Percentiles rank a stretch among this genome's conserved stretches.
These are phyloP conservation scores for Lachancea lanzarotensis DNA, from an alignment of 805 yeast species.

Conservation along the genomic window DNA sequence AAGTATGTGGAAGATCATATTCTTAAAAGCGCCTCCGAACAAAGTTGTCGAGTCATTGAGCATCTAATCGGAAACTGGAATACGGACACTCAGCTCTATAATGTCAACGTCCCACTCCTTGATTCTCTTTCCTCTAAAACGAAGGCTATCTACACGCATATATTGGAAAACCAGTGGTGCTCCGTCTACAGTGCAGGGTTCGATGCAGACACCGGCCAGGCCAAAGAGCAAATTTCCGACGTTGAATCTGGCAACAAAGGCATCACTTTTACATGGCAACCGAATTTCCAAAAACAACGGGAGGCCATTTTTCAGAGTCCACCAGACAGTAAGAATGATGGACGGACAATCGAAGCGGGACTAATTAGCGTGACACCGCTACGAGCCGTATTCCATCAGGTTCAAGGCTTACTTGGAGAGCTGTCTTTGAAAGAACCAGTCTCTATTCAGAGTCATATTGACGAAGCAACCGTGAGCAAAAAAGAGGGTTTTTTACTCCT, in stretches of 20 bases:
- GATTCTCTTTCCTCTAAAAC: constrained; percentile 47
- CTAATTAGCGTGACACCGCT: constrained; percentile 64
- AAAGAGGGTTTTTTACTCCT: constrained; percentile 1
- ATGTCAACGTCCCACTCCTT: constrained; percentile 79
- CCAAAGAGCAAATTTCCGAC: constrained; percentile 36
- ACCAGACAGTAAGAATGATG: constrained; percentile 52
- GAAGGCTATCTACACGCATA: constrained; percentile 66
- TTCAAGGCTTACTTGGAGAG: constrained; percentile 19
- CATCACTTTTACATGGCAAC: constrained; percentile 70
- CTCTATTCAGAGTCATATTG: background rate
- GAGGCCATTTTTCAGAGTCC: constrained; percentile 45
- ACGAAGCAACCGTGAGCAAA: background rate
- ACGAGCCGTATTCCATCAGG: constrained; percentile 57
- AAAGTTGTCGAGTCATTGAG: constrained; percentile 57
- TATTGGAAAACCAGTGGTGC: constrained; percentile 75
- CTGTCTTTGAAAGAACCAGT: constrained; percentile 5
- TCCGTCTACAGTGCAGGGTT: constrained; percentile 34
- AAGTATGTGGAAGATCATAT: constrained; percentile 44
- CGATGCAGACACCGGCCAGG: constrained; percentile 21
- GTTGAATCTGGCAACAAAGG: constrained; percentile 29
- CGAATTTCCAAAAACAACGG: constrained; percentile 53
- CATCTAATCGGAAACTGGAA: constrained; percentile 57
- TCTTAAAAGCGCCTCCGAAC: constrained; percentile 57
- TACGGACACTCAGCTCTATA: constrained; percentile 56
- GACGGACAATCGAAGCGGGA: constrained; percentile 59